Conservation (phyloP, 2,329 filamentous ascomycete genomes). For the Fusarium buxicola region DNA sequence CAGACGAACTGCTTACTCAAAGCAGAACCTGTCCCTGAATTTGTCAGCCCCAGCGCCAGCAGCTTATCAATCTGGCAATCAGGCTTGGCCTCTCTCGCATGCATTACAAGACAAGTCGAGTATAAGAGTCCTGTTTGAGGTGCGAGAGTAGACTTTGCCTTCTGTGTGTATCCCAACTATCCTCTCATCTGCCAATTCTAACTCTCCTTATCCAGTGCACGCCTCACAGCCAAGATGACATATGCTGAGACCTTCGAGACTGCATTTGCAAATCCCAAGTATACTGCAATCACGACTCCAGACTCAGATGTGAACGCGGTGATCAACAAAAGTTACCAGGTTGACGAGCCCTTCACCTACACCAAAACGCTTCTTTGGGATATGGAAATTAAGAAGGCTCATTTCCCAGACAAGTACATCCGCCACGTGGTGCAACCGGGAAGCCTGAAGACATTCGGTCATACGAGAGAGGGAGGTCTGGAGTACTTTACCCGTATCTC, state of each 20-base stretch:
- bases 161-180: no score
- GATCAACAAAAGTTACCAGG: background rate
- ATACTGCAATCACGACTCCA: background rate
- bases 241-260: background rate
- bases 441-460: background rate
- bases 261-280: background rate
- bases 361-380: slow-evolving; percentile 2
- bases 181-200: no score
- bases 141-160: no score
- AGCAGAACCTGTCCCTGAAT: background rate
- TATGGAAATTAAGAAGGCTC: slow-evolving; percentile 8
- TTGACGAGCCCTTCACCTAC: background rate
- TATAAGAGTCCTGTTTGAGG: background rate
- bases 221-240: background rate
- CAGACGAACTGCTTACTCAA: background rate
- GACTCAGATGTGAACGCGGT: background rate
- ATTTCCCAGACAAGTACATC: slow-evolving; percentile 2
- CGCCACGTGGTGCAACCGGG: slow-evolving; percentile 2
- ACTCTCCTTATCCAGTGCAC: no score
- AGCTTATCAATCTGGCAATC: background rate
- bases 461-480: background rate
- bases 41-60: background rate
- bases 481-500: background rate
- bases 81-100: no score
- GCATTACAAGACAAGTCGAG: background rate